Evolutionary conservation across 2,329 filamentous ascomycete species (phyloP).

Genomic region (Thielaviopsis musarum): DNA sequence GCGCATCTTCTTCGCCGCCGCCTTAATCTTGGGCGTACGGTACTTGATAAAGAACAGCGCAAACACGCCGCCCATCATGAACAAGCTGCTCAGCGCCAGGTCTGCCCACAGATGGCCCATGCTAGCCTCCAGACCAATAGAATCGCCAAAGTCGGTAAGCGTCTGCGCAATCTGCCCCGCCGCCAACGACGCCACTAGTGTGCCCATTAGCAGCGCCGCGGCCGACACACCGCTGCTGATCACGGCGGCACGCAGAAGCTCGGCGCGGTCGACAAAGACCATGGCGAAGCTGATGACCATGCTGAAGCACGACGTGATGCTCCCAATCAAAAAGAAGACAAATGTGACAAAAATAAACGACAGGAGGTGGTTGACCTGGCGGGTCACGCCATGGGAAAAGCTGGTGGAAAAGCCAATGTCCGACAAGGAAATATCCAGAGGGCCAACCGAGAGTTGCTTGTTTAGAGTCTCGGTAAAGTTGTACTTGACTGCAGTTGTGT

Average conservation of each 20-base stretch:
- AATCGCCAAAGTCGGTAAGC: conserved; percentile 27
- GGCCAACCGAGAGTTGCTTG: conserved; percentile 28
- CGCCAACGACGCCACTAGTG: conserved; percentile 26
- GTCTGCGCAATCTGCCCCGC: conserved; percentile 23
- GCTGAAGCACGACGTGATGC: conserved; percentile 24
- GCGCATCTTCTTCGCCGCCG: conserved; percentile 15
- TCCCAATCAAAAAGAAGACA: conserved; percentile 30
- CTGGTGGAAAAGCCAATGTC: conserved; percentile 27
- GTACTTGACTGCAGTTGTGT: conserved; percentile 18
- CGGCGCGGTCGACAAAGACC: background rate
- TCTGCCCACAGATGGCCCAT: conserved; percentile 27
- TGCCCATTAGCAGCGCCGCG: conserved; percentile 24
- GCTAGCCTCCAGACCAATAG: conserved; percentile 27
- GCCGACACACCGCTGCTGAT: conserved; percentile 21
- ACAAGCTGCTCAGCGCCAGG: conserved; percentile 30
- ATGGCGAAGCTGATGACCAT: conserved; percentile 20
- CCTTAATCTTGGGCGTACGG: conserved; percentile 7
- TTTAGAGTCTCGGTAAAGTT: conserved; percentile 32
- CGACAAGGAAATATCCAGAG: conserved; percentile 26
- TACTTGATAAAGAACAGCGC: conserved; percentile 17
- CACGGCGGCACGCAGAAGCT: conserved; percentile 19
- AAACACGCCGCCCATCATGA: conserved; percentile 21
- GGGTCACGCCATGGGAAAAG: conserved; percentile 21
- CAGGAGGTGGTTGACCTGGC: conserved; percentile 33
- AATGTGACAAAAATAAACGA: conserved; percentile 30